Evolutionary conservation across 345 rosid species (phyloP).

Genomic region (Carallia brachiata): DNA sequence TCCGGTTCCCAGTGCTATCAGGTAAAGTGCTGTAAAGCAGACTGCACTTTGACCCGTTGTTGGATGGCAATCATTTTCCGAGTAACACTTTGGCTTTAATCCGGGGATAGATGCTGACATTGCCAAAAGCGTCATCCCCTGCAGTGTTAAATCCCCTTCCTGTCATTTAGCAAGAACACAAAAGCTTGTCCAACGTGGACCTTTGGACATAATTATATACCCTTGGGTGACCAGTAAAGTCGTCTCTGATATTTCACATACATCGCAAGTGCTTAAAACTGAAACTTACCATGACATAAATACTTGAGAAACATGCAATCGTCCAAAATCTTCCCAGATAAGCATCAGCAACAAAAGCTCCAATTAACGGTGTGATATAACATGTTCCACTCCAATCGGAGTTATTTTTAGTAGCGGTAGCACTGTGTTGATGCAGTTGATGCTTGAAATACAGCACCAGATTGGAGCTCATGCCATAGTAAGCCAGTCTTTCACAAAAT

Average conservation of each 20-base stretch:
- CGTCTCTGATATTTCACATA: too few species aligned
- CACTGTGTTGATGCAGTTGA: conserved; percentile 39
- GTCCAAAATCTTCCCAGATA: conserved; percentile 86
- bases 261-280: background rate
- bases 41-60: conserved; percentile 36
- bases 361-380: conserved; percentile 77
- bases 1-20: conserved; percentile 66
- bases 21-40: conserved; percentile 55
- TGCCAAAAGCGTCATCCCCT: conserved; percentile 69
- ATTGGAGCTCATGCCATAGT: conserved; percentile 82
- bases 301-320: conserved; percentile 59
- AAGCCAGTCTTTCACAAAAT: conserved; percentile 67
- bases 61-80: conserved; percentile 33
- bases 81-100: conserved; percentile 47
- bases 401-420: conserved; percentile 59
- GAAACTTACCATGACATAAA: conserved; percentile 59
- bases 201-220: too few species aligned
- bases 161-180: too few species aligned
- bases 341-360: conserved; percentile 87
- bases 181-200: too few species aligned
- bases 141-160: background rate
- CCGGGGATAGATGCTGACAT: conserved; percentile 58
- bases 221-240: too few species aligned
- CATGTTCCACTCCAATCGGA: conserved; percentile 80
- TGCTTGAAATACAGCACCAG: conserved; percentile 63